phyloP scores from a whole-genome alignment of 306 rosid genomes.

The Vigna mungo region DNA sequence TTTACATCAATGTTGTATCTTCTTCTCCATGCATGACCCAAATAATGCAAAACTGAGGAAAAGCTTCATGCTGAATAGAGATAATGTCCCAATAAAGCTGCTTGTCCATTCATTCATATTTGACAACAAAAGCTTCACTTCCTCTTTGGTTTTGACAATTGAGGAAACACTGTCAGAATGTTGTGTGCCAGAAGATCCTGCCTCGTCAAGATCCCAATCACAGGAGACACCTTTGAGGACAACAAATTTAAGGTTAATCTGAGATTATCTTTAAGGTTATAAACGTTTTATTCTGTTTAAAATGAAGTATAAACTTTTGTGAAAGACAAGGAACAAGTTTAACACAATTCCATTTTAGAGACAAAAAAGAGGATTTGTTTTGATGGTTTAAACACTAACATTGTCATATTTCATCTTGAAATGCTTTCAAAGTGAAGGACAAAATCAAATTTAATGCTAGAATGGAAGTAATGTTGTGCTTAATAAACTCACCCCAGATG shows the following conservation, averaged over 20 bases:
- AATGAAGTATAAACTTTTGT: no score
- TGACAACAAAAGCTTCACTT: conserved; percentile 42
- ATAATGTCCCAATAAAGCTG: conserved; percentile 42
- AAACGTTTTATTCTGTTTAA: no score
- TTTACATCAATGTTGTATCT: conserved; percentile 46
- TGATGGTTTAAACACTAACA: no score
- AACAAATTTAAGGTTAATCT: conserved; percentile 40
- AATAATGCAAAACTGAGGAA: conserved; percentile 47
- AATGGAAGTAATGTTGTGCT: conserved; percentile 16
- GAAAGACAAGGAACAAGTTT: no score
- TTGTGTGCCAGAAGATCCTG: conserved; percentile 77
- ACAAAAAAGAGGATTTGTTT: no score
- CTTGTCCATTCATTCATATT: conserved; percentile 28
- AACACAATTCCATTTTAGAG: no score
- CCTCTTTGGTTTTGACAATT: conserved; percentile 57
- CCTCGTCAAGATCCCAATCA: conserved; percentile 78
- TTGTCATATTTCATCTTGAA: neutral
- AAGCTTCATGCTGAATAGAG: conserved; percentile 27
- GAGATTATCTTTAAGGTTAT: neutral
- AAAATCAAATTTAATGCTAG: neutral
- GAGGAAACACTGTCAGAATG: conserved; percentile 74
- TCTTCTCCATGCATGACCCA: conserved; percentile 42
- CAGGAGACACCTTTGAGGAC: conserved; percentile 64
- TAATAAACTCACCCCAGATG: conserved; percentile 69
- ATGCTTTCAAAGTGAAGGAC: neutral